These are phyloP conservation scores for Auriculariales sp. DNA, from an alignment of 768 basidiomycete species.

Conservation along the genomic window DNA sequence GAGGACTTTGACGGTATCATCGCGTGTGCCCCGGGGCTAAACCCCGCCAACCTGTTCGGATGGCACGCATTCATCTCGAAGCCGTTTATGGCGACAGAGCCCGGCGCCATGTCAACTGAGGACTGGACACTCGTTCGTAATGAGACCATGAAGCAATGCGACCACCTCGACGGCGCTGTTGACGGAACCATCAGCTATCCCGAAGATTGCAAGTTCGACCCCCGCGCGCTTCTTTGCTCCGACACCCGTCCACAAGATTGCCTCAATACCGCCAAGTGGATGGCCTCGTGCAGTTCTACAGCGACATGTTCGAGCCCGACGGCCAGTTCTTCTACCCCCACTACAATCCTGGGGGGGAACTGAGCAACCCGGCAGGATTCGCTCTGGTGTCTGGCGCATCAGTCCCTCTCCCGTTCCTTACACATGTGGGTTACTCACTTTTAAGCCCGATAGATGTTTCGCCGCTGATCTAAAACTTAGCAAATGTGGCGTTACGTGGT, in stretches of 20 bases:
- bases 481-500: too few relatives aligned
- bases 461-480: too few relatives aligned
- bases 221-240: conserved; percentile 15
- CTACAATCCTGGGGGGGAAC: conserved; percentile 17
- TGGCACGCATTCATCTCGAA: too few relatives aligned
- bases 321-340: conserved; percentile 13
- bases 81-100: too few relatives aligned
- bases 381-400: too few relatives aligned
- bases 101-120: too few relatives aligned
- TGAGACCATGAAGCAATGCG: conserved; percentile 19
- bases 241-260: conserved; percentile 8
- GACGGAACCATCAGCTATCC: conserved; percentile 18
- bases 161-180: conserved; percentile 16
- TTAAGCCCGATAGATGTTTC: too few relatives aligned
- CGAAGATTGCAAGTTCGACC: conserved; percentile 15
- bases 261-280: conserved; percentile 14
- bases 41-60: too few relatives aligned
- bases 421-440: too few relatives aligned
- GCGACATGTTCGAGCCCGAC: conserved; percentile 14
- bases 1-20: conserved; percentile 20
- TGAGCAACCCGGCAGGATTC: too few relatives aligned
- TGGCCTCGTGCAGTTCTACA: conserved; percentile 15
- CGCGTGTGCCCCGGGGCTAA: conserved; percentile 17
- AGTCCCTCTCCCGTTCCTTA: too few relatives aligned
- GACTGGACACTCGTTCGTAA: conserved; percentile 16